phyloP scores from a whole-genome alignment of 768 basidiomycete genomes.

The Agaricus bisporus region DNA sequence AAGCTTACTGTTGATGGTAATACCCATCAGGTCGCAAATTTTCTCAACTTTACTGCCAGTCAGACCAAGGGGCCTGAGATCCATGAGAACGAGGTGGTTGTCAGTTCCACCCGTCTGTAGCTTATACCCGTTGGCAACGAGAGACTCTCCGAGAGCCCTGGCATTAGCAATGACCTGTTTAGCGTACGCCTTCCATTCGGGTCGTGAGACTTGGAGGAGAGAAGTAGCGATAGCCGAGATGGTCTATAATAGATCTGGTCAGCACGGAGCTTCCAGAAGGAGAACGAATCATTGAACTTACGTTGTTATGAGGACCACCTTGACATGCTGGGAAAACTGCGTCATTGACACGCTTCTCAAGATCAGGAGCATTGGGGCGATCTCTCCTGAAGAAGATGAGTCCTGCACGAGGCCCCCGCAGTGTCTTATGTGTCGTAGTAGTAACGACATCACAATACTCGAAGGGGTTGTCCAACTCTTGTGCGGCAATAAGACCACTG shows the following conservation, averaged over 20 bases:
- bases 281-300: conserved; percentile 23
- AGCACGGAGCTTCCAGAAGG: neutral
- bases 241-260: conserved; percentile 41
- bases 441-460: conserved; percentile 96
- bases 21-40: conserved; percentile 93
- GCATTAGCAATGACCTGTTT: conserved; percentile 93
- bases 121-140: conserved; percentile 82
- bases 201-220: conserved; percentile 85
- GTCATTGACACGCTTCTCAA: conserved; percentile 96
- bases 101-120: conserved; percentile 97
- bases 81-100: conserved; percentile 98
- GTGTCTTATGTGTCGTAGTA: conserved; percentile 99
- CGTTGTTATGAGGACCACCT: conserved; percentile 99
- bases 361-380: conserved; percentile 69
- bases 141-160: conserved; percentile 61
- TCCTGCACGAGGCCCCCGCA: conserved; percentile 96
- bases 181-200: conserved; percentile 87
- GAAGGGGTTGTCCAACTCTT: conserved; percentile 88
- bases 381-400: conserved; percentile 98
- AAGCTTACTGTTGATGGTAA: conserved; percentile 87
- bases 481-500: conserved; percentile 89
- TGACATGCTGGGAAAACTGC: conserved; percentile 99
- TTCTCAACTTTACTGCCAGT: conserved; percentile 99
- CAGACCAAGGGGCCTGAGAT: conserved; percentile 87
- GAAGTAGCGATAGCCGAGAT: conserved; percentile 94